Base-by-base conservation (phyloP, 2,329 filamentous ascomycete species). In the Nannizziopsis barbatae region DNA sequence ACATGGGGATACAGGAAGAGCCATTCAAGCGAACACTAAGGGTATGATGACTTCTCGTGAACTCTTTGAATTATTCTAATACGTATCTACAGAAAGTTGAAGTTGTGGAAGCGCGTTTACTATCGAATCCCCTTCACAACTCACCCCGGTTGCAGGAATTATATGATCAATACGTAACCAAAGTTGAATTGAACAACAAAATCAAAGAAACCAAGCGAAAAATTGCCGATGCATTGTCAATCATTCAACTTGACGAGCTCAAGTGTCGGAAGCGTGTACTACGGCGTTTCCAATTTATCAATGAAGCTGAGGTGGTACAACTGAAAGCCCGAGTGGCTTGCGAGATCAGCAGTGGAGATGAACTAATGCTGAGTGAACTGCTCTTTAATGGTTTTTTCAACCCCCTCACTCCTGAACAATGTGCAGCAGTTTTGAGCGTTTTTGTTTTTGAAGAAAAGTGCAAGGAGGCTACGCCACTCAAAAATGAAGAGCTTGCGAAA, bases 301-400 rank as follows among this genome's bases (percentile, higher is more conserved):
- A 95, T 63, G 92, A 96, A 52, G 78, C 81, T 45, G 92, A 96
- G 64, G 89, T 98, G 1, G 89, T 98, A 7, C 85, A 96, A 70
- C 78, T 96, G 60, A 98, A 98, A 71, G 92, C 90, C 9, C 86
- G 93, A 49, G 93, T 96, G 2, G 92, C 92, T 1, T 98, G 92
- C 67, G 90, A 98, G 69, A 96, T 98, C 55, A 95, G 87, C 53
- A 95, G 90, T 0, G 92, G 90, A 32, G 92, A 98, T 61, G 93
- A 98, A 65, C 74, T 98, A 37, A 81, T 98, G 55, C 76, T 98
- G 4, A 88, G 86, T 10, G 92, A 98, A 66, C 75, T 98, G 22
- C 76, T 98, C 0, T 96, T 98, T 68, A 93, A 96, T 65, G 80
- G 89, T 35, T 96, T 95, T 75, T 98, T 98, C 76, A 98, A 96